These are phyloP conservation scores for Pisolithus albus DNA, from an alignment of 768 basidiomycete genomes.

Conservation along the genomic window DNA sequence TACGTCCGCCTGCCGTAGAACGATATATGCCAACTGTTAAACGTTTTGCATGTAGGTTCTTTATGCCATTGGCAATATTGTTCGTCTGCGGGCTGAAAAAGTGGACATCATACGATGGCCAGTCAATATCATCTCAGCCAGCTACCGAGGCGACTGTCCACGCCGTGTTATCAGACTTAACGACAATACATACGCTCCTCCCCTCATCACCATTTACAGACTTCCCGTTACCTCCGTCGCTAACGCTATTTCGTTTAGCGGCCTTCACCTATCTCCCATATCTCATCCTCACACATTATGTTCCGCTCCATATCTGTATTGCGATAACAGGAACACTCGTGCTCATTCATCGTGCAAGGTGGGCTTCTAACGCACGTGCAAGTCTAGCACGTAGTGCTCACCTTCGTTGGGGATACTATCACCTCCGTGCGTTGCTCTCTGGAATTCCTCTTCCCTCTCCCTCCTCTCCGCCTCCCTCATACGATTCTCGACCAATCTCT, in stretches of 20 bases:
- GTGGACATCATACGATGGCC: constrained; percentile 16
- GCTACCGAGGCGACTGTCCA: constrained; percentile 54
- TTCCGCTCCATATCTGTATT: constrained; percentile 56
- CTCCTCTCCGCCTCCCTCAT: constrained; percentile 29
- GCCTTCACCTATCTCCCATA: constrained; percentile 58
- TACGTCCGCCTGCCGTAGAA: constrained; percentile 19
- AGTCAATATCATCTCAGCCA: constrained; percentile 16
- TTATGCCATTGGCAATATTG: constrained; percentile 49
- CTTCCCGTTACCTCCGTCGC: constrained; percentile 21
- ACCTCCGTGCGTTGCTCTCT: constrained; percentile 43
- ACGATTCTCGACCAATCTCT: constrained; percentile 4
- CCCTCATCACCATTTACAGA: constrained; percentile 33
- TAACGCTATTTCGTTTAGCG: constrained; percentile 48
- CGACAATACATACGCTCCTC: constrained; percentile 53
- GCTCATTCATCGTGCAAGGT: constrained; percentile 62
- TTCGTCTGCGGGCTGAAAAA: constrained; percentile 31
- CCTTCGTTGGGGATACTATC: constrained; percentile 57
- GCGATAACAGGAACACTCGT: constrained; percentile 53
- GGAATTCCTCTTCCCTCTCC: constrained; percentile 45
- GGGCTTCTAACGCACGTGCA: constrained; percentile 48
- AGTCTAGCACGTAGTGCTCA: constrained; percentile 60
- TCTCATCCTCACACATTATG: constrained; percentile 52
- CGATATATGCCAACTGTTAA: too few species aligned
- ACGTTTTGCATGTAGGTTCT: constrained; percentile 35
- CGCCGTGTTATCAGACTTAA: constrained; percentile 55